These are phyloP conservation scores for Scenedesmus sp. DNA, from an alignment of 163 green algal species.

Conservation along the genomic window DNA sequence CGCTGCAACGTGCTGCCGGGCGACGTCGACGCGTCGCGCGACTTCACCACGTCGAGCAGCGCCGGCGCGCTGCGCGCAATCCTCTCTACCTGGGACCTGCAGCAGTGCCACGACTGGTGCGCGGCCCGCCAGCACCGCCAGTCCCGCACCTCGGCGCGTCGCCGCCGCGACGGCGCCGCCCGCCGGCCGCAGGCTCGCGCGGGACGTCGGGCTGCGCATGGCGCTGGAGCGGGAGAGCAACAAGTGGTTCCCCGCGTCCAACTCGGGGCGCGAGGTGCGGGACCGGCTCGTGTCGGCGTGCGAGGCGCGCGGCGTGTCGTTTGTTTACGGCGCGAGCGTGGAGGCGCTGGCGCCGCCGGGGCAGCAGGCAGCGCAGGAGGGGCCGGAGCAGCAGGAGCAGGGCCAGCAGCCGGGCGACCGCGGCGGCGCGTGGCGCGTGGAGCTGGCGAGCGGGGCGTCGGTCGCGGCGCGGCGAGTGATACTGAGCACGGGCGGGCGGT, in stretches of 20 bases:
- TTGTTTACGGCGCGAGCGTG: conserved; percentile 64
- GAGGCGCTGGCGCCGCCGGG: conserved; percentile 49
- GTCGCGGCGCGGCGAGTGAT: conserved; percentile 17
- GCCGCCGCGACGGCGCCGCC: background rate
- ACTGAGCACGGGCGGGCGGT: conserved; percentile 54
- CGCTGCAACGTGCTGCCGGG: conserved; percentile 90
- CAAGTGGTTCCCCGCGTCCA: conserved; percentile 91
- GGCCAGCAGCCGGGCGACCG: background rate
- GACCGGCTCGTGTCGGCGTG: conserved; percentile 79
- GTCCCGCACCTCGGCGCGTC: background rate
- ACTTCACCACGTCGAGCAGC: conserved; percentile 80
- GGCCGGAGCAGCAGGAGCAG: conserved; percentile 23
- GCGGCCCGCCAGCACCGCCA: background rate
- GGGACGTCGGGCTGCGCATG: conserved; percentile 78
- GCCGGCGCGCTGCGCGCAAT: conserved; percentile 66
- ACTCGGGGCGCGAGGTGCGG: conserved; percentile 78
- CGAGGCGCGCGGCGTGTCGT: conserved; percentile 54
- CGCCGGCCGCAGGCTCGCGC: conserved; percentile 51
- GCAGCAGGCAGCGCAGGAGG: background rate
- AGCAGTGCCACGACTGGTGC: conserved; percentile 68
- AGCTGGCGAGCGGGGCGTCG: background rate
- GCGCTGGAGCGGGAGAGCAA: conserved; percentile 75
- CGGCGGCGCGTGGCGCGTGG: background rate
- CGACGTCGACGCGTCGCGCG: conserved; percentile 60
- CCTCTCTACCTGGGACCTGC: conserved; percentile 78